These are phyloP conservation scores for Leccinum brunneo-olivaceum DNA, from an alignment of 1,284 basidiomycete species.

Conservation along the genomic window DNA sequence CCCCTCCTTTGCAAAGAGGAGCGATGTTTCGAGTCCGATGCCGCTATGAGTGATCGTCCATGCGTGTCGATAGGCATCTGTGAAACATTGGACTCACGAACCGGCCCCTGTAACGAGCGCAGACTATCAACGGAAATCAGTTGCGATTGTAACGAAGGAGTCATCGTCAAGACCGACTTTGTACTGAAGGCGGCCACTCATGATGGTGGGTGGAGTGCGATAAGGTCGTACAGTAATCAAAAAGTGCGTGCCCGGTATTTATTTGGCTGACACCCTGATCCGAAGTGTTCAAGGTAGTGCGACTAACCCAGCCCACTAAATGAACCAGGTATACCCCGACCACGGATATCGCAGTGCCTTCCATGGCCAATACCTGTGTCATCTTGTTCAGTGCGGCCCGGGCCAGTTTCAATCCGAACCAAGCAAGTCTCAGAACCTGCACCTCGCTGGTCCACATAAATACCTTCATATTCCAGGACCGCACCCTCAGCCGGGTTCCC, in stretches of 20 bases:
- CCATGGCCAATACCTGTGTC: background rate
- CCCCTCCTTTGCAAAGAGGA: constrained; percentile 91
- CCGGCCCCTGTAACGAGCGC: constrained; percentile 81
- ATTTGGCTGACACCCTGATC: constrained; percentile 1
- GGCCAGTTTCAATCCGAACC: constrained; percentile 17
- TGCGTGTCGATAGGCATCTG: background rate
- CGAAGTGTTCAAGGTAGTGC: background rate
- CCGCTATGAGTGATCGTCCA: constrained; percentile 46
- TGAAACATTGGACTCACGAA: constrained; percentile 53
- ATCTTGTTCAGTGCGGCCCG: background rate
- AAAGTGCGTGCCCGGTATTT: background rate
- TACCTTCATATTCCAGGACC: constrained; percentile 6
- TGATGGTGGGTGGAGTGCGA: constrained; percentile 26
- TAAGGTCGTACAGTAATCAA: background rate
- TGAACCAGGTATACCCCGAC: background rate
- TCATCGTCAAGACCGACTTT: constrained; percentile 40
- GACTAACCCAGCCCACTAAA: constrained; percentile 2
- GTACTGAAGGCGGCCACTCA: constrained; percentile 66
- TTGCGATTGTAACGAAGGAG: background rate
- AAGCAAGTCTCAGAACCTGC: constrained; percentile 13
- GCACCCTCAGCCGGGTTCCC: background rate
- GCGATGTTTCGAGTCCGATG: constrained; percentile 88
- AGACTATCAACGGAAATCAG: constrained; percentile 37
- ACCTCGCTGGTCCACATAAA: constrained; percentile 17
- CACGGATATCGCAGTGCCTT: background rate